These are phyloP conservation scores for Colletotrichum cordylinicola DNA, from an alignment of 2,329 filamentous ascomycete genomes.

Conservation along the genomic window DNA sequence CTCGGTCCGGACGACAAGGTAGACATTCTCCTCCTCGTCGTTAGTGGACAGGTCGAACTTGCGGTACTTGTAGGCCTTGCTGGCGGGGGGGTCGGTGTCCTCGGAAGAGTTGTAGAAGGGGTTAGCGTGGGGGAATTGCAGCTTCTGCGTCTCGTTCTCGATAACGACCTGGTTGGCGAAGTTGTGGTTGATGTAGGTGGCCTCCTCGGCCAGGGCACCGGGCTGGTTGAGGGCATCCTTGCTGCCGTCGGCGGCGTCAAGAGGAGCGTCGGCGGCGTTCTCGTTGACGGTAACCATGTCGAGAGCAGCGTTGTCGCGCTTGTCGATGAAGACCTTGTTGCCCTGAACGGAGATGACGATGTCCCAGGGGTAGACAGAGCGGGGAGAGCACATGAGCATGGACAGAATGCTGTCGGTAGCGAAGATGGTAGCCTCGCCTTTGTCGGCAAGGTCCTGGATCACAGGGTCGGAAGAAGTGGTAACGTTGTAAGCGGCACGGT, in stretches of 20 bases:
- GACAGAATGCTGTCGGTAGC: slow-evolving; percentile 96
- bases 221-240: slow-evolving; percentile 96
- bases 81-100: slow-evolving; percentile 91
- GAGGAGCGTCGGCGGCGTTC: slow-evolving; percentile 92
- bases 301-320: slow-evolving; percentile 91
- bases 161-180: slow-evolving; percentile 94
- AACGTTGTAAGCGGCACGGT: slow-evolving; percentile 97
- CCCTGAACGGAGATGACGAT: slow-evolving; percentile 91
- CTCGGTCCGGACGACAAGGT: slow-evolving; percentile 93
- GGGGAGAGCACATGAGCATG: slow-evolving; percentile 98
- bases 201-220: slow-evolving; percentile 90
- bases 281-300: slow-evolving; percentile 99
- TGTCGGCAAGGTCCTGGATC: slow-evolving; percentile 95
- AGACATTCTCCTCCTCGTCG: slow-evolving; percentile 85
- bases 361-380: slow-evolving; percentile 98
- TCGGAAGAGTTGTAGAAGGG: slow-evolving; percentile 96
- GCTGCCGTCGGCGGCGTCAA: slow-evolving; percentile 89
- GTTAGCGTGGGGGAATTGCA: slow-evolving; percentile 86
- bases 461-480: slow-evolving; percentile 95
- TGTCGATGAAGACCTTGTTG: slow-evolving; percentile 98
- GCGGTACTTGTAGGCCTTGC: slow-evolving; percentile 98
- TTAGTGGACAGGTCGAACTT: slow-evolving; percentile 95
- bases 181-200: slow-evolving; percentile 99
- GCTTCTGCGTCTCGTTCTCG: slow-evolving; percentile 79
- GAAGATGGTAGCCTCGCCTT: slow-evolving; percentile 95